phyloP scores from a whole-genome alignment of 306 rosid species.

The Prunus mume region DNA sequence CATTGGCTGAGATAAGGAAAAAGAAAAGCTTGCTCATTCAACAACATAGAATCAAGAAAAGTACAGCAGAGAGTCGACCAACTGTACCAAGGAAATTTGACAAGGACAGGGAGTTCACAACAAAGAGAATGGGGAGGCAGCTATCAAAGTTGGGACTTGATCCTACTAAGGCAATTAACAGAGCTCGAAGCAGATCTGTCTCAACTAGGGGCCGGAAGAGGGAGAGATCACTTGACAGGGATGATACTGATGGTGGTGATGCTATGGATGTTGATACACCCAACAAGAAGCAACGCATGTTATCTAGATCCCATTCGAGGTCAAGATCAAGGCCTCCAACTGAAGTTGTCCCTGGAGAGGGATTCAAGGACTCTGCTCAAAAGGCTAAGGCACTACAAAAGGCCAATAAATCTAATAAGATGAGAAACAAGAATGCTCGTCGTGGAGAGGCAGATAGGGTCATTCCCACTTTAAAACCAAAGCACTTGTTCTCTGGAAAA shows the following conservation, averaged over 20 bases:
- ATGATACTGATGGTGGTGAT: constrained; percentile 35
- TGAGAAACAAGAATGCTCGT: constrained; percentile 74
- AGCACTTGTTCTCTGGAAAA: constrained; percentile 82
- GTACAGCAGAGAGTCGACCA: constrained; percentile 85
- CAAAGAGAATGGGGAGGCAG: constrained; percentile 85
- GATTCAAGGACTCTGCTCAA: constrained; percentile 68
- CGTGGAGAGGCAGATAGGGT: constrained; percentile 96
- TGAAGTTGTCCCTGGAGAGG: constrained; percentile 84
- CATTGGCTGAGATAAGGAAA: constrained; percentile 62
- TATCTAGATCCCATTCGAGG: constrained; percentile 55
- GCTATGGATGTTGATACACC: constrained; percentile 68
- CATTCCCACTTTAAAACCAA: constrained; percentile 68
- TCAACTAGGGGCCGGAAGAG: constrained; percentile 61
- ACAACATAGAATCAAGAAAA: constrained; percentile 78
- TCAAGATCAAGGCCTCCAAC: constrained; percentile 55
- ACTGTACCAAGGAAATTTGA: constrained; percentile 75
- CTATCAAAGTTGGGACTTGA: constrained; percentile 68
- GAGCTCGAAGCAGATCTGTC: constrained; percentile 67
- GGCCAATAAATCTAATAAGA: constrained; percentile 61
- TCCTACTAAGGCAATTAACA: constrained; percentile 56
- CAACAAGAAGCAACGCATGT: constrained; percentile 56
- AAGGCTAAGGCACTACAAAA: constrained; percentile 66
- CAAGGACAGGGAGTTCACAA: constrained; percentile 58
- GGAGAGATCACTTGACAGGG: constrained; percentile 58
- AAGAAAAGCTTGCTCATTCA: constrained; percentile 66